Conservation (phyloP, 768 basidiomycete genomes). For the Brasilioporus rufonigricans region DNA sequence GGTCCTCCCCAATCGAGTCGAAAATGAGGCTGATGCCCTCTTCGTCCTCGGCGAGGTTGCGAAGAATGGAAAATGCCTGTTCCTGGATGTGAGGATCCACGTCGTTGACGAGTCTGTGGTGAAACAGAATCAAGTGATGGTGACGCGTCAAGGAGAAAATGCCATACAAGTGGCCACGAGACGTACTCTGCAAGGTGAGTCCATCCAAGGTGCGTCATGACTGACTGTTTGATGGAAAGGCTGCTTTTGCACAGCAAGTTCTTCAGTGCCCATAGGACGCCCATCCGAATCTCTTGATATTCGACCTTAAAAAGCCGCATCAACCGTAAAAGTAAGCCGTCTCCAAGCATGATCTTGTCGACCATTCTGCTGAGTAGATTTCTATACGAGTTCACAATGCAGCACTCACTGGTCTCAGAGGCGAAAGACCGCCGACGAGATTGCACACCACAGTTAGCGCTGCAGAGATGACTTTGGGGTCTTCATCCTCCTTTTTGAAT, state of each 20-base stretch:
- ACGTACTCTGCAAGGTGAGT: conserved; percentile 52
- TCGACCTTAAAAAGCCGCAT: conserved; percentile 52
- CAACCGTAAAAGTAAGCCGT: conserved; percentile 65
- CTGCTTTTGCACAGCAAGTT: conserved; percentile 71
- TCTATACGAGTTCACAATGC: not conserved
- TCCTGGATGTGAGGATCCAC: conserved; percentile 58
- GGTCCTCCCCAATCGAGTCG: conserved; percentile 45
- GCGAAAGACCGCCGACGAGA: conserved; percentile 83
- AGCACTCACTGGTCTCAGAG: conserved; percentile 61
- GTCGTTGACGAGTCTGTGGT: conserved; percentile 56
- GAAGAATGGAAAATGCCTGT: conserved; percentile 64
- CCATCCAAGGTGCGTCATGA: conserved; percentile 76
- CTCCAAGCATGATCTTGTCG: conserved; percentile 57
- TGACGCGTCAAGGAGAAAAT: not conserved
- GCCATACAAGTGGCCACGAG: not conserved
- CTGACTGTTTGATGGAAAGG: conserved; percentile 55
- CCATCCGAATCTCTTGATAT: conserved; percentile 59
- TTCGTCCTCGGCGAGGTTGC: conserved; percentile 66
- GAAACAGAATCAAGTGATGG: not conserved
- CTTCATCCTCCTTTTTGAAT: conserved; percentile 56
- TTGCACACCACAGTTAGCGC: conserved; percentile 81
- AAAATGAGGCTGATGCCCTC: conserved; percentile 64
- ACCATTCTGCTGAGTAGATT: conserved; percentile 1
- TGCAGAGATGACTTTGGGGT: conserved; percentile 66
- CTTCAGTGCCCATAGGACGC: conserved; percentile 84